A percentile compares a stretch with the other conserved stretches of the same genome.
phyloP scores from a whole-genome alignment of 2,329 filamentous ascomycete genomes.

The Fusarium tuaranense region DNA sequence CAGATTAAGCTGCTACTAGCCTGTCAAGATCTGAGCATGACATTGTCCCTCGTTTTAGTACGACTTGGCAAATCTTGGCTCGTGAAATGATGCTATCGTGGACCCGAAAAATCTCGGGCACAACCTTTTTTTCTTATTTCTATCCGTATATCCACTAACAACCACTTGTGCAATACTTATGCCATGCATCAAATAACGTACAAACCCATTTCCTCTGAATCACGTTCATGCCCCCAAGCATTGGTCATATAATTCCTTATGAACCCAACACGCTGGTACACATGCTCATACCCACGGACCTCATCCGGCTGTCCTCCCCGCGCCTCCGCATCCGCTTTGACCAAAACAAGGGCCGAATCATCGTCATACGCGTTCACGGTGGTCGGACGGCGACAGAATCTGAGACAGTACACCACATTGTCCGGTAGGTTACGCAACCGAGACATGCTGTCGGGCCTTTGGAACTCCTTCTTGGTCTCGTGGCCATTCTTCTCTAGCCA shows the following conservation, averaged over 20 bases:
- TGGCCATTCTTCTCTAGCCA: constrained; percentile 20
- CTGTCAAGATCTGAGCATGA: not conserved
- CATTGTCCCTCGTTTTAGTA: not conserved
- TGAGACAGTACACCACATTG: constrained; percentile 20
- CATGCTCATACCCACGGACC: constrained; percentile 20
- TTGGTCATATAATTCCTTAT: constrained; percentile 27
- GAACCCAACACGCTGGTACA: constrained; percentile 36
- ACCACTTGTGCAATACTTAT: not conserved
- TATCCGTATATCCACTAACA: not conserved
- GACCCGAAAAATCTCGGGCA: not conserved
- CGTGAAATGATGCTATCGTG: not conserved
- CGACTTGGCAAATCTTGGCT: not conserved
- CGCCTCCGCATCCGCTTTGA: constrained; percentile 9
- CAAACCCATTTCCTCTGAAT: constrained; percentile 21
- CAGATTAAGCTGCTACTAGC: not conserved
- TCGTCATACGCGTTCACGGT: constrained; percentile 29
- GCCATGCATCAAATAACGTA: constrained; percentile 27
- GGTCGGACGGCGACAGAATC: constrained; percentile 14
- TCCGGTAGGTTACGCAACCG: constrained; percentile 14
- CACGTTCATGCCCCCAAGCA: constrained; percentile 26
- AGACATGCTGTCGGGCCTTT: constrained; percentile 32
- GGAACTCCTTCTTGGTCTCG: not conserved
- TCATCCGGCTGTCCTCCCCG: constrained; percentile 24
- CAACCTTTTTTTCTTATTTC: not conserved
- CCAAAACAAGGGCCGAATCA: constrained; percentile 33